Evolutionary conservation across 2,329 filamentous ascomycete genomes (phyloP).

Genomic region (Chrysoporthe puriensis): DNA sequence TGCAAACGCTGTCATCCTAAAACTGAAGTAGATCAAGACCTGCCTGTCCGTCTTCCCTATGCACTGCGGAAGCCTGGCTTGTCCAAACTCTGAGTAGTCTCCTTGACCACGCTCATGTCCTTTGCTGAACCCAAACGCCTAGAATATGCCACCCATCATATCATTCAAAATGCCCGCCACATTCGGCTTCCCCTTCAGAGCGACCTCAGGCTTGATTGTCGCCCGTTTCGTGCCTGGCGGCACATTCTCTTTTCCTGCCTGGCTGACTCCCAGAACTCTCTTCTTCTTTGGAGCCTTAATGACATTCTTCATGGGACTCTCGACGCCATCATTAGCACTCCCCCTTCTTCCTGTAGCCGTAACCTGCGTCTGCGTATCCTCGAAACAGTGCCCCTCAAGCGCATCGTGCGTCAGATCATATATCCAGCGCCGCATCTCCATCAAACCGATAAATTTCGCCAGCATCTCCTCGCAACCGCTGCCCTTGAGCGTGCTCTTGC

Average conservation of each 20-base stretch:
- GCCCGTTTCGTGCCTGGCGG: conserved; percentile 50
- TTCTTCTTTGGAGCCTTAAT: conserved; percentile 32
- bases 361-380: conserved; percentile 57
- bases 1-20: conserved; percentile 14
- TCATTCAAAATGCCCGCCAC: conserved; percentile 81
- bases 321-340: conserved; percentile 21
- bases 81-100: conserved; percentile 1
- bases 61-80: background rate
- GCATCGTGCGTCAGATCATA: conserved; percentile 71
- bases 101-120: background rate
- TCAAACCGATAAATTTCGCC: conserved; percentile 72
- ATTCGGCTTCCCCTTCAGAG: conserved; percentile 70
- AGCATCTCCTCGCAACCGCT: conserved; percentile 77
- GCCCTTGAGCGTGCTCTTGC: conserved; percentile 75
- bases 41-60: background rate
- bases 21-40: conserved; percentile 24
- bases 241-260: conserved; percentile 8
- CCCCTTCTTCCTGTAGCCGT: conserved; percentile 36
- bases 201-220: conserved; percentile 62
- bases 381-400: conserved; percentile 69
- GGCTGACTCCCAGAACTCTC: conserved; percentile 13
- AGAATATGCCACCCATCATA: conserved; percentile 45
- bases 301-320: conserved; percentile 27
- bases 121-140: conserved; percentile 14
- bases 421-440: conserved; percentile 79